Percentiles rank a stretch among this genome's conserved stretches.
Conservation (phyloP, 495 filamentous ascomycete genomes). For the Ascobolus immersus region DNA sequence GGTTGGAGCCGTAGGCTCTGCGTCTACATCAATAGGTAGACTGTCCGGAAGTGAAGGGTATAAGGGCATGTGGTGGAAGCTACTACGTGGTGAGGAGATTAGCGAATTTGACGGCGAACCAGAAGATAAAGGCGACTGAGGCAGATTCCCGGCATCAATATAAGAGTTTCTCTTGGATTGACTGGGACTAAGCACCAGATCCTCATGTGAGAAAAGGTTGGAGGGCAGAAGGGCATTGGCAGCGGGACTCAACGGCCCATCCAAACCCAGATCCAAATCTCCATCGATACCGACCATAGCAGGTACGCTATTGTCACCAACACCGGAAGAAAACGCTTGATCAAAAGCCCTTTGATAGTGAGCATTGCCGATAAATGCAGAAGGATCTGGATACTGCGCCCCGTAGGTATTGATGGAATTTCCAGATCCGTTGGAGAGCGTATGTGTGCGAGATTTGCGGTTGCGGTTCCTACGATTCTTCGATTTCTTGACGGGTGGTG, state of each 20-base stretch:
- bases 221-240: conserved; percentile 55
- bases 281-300: too few species aligned
- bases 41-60: conserved; percentile 22
- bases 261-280: too few species aligned
- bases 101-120: conserved; percentile 32
- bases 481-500: conserved; percentile 17
- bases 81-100: conserved; percentile 37
- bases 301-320: too few species aligned
- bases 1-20: conserved; percentile 3
- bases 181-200: conserved; percentile 30
- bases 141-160: conserved; percentile 23
- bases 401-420: too few species aligned
- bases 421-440: conserved; percentile 9
- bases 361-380: too few species aligned
- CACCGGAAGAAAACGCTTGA: too few species aligned
- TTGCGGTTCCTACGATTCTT: conserved; percentile 28
- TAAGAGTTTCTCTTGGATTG: conserved; percentile 18
- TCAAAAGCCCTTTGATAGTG: too few species aligned
- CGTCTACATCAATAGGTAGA: conserved; percentile 16
- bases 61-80: conserved; percentile 30
- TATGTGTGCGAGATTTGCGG: conserved; percentile 29
- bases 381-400: too few species aligned
- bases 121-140: conserved; percentile 48
- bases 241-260: conserved; percentile 56
- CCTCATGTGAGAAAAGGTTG: conserved; percentile 54